A percentile compares a stretch with the other conserved stretches of the same genome.
phyloP scores from a whole-genome alignment of 495 filamentous ascomycete genomes.

The Hyaloscypha variabilis region DNA sequence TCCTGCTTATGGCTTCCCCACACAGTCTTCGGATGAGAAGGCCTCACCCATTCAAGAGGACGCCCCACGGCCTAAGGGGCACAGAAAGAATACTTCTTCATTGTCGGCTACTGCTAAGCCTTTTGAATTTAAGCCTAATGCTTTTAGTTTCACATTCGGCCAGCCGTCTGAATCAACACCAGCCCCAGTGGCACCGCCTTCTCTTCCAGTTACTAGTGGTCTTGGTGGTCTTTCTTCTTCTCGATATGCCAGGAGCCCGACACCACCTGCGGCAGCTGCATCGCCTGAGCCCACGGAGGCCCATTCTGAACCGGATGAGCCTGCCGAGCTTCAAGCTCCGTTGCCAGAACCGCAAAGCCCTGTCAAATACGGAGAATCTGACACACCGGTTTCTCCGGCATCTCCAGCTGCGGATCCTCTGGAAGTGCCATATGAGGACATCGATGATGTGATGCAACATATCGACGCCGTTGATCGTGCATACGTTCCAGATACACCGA shows the following conservation, averaged over 20 bases:
- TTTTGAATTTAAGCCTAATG: constrained; percentile 60
- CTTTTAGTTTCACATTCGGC: constrained; percentile 41
- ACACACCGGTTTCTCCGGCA: constrained; percentile 17
- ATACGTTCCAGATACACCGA: constrained; percentile 7
- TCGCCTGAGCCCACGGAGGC: constrained; percentile 29
- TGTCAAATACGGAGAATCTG: constrained; percentile 28
- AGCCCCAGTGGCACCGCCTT: constrained; percentile 27
- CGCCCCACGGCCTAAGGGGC: constrained; percentile 36
- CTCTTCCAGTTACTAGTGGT: constrained; percentile 32
- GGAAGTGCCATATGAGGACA: constrained; percentile 60
- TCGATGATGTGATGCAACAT: constrained; percentile 85
- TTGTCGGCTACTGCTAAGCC: constrained; percentile 70
- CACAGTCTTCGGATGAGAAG: constrained; percentile 19
- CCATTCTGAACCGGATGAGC: constrained; percentile 28
- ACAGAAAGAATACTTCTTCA: constrained; percentile 54
- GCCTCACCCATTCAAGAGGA: constrained; percentile 26
- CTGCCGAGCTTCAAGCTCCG: constrained; percentile 33
- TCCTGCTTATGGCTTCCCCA: constrained; percentile 28
- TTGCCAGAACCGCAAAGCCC: constrained; percentile 36
- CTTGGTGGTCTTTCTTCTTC: constrained; percentile 42
- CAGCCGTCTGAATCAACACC: constrained; percentile 23
- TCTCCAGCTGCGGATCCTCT: constrained; percentile 39
- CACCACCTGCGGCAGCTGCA: constrained; percentile 34
- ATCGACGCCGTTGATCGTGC: constrained; percentile 65
- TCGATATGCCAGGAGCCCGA: constrained; percentile 42